Base-by-base conservation (phyloP, 352 stramenopile species). In the Globisporangium nodosum region DNA sequence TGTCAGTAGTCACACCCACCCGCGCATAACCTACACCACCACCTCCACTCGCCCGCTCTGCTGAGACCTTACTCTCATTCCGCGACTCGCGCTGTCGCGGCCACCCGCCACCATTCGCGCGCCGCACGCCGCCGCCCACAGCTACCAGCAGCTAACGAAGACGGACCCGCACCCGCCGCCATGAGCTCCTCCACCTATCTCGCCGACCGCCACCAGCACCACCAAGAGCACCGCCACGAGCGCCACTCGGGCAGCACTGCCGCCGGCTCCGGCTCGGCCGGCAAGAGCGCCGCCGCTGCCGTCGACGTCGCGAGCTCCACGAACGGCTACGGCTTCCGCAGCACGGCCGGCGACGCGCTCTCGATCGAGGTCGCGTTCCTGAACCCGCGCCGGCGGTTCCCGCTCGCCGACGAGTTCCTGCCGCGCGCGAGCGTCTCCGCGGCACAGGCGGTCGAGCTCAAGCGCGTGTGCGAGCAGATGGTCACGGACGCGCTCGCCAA, bases 341-440 rank as follows among this genome's bases (percentile, higher is more conserved):
- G 68, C 53, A 74, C 72, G 0, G 73, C 70, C 13, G 74, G 77
- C 49, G 72, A 83, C 33, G 66, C 76, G 53, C 67, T 85, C 39
- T 85, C 77, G 40, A 87, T 87, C 51, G 77, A 87, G 49, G 75
- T 87, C 61, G 66, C 80, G 53, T 74, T 64, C 48, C 58, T 79
- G 39, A 84, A 88, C 60, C 78, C 75, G 40, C 71, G 78, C 2
- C 68, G 78, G 24, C 78, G 78, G 7, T 88, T 88, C 61, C 78
- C 78, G 18, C 66, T 88, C 18, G 68, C 60, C 16, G 69, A 85
- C 46, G 73, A 85, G 54, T 73, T 65, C 54, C 65, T 88, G n/a
- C 78, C 78, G 52, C 60, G 61, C 35, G 75, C 81, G 15, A 49
- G 65, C 49, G 59, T 88, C 39, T 68, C 63, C 16, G 49, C 58